Evolutionary conservation across 768 basidiomycete genomes (phyloP).

Genomic region (Leccinum subtestaceum): DNA sequence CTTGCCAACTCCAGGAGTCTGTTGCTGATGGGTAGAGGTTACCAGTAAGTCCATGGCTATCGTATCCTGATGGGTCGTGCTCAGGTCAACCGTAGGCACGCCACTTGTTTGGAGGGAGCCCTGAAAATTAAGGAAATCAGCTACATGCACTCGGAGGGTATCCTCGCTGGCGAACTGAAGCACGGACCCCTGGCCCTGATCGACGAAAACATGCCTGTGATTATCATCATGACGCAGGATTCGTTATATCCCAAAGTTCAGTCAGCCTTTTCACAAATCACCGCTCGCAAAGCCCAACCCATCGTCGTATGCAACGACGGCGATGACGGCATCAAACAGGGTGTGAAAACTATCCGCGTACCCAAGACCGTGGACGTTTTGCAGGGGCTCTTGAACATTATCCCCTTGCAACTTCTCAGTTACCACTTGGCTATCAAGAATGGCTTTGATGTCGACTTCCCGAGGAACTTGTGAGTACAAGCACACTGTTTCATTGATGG

Average conservation of each 20-base stretch:
- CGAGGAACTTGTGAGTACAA: slow-evolving; percentile 79
- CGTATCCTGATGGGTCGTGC: not conserved
- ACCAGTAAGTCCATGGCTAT: slow-evolving; percentile 62
- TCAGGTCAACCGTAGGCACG: slow-evolving; percentile 49
- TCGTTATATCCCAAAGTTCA: slow-evolving; percentile 98
- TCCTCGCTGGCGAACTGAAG: slow-evolving; percentile 97
- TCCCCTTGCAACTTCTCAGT: slow-evolving; percentile 91
- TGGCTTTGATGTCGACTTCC: slow-evolving; percentile 98
- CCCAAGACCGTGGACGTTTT: slow-evolving; percentile 87
- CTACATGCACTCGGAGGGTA: slow-evolving; percentile 66
- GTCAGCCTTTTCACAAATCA: slow-evolving; percentile 93
- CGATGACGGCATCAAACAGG: slow-evolving; percentile 72
- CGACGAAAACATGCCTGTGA: slow-evolving; percentile 98
- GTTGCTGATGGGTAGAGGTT: slow-evolving; percentile 96
- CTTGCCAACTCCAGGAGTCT: slow-evolving; percentile 78
- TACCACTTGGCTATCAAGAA: slow-evolving; percentile 96
- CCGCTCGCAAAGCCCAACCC: slow-evolving; percentile 92
- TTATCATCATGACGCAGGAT: slow-evolving; percentile 99
- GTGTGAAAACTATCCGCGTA: slow-evolving; percentile 87
- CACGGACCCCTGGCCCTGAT: slow-evolving; percentile 97
- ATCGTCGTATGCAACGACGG: slow-evolving; percentile 95
- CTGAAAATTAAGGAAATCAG: slow-evolving; percentile 99
- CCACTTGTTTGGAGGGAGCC: slow-evolving; percentile 97
- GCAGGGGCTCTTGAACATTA: slow-evolving; percentile 91
- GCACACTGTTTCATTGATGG: slow-evolving; percentile 1